Evolutionary conservation across 2,329 filamentous ascomycete genomes (phyloP).

Genomic region (Diaporthe sp.): DNA sequence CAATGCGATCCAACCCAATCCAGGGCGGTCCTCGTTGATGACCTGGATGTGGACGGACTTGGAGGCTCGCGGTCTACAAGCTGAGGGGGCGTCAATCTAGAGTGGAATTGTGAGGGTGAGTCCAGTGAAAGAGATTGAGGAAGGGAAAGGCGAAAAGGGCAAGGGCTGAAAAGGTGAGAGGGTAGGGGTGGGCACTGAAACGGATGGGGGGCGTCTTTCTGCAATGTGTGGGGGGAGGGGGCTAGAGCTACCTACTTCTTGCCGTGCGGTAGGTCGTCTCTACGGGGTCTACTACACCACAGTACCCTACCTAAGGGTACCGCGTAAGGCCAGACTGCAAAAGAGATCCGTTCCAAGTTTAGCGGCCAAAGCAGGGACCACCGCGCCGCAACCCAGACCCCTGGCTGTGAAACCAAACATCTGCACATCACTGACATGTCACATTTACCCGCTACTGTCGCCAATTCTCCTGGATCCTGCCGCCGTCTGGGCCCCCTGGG

Average conservation of each 20-base stretch:
- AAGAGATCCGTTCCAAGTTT: background rate
- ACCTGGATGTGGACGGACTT: slow-evolving; percentile 27
- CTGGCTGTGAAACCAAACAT: slow-evolving; percentile 33
- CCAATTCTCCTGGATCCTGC: background rate
- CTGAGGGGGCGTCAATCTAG: slow-evolving; percentile 35
- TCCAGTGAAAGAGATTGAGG: slow-evolving; percentile 32
- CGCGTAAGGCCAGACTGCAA: background rate
- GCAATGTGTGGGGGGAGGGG: slow-evolving; percentile 26
- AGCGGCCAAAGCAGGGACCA: slow-evolving; percentile 17
- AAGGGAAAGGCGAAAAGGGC: slow-evolving; percentile 35
- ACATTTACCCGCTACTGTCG: background rate
- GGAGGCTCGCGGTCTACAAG: slow-evolving; percentile 32
- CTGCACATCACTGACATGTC: slow-evolving; percentile 30
- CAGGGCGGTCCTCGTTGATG: slow-evolving; percentile 20
- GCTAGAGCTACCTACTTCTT: slow-evolving; percentile 4
- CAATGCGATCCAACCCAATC: slow-evolving; percentile 23
- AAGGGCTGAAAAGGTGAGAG: slow-evolving; percentile 22
- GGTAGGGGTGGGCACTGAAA: slow-evolving; percentile 32
- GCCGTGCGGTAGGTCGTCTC: background rate
- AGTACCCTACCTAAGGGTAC: background rate
- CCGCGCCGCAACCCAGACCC: slow-evolving; percentile 11
- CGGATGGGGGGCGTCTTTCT: slow-evolving; percentile 32
- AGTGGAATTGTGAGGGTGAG: slow-evolving; percentile 24
- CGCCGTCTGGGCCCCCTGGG: no score
- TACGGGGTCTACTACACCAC: no score